phyloP scores from a whole-genome alignment of 129 eudicot species.

The Saussurea involucrata region DNA sequence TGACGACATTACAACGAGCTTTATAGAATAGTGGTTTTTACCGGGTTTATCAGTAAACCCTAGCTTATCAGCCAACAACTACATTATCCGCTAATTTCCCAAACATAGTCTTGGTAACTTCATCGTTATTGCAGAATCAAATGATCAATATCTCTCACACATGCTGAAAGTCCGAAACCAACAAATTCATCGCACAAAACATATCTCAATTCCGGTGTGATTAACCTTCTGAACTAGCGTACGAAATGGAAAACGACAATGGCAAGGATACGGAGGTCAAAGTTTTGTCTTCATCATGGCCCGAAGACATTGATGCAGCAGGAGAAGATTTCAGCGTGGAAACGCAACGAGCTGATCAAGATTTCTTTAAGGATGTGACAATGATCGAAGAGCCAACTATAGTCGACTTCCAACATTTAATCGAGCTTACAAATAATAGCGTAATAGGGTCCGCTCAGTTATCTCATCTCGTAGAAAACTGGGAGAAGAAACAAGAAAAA shows the following conservation, averaged over 20 bases:
- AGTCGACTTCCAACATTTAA: conserved; percentile 50
- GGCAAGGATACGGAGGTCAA: conserved; percentile 53
- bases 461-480: conserved; percentile 53
- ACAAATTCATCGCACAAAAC: background rate
- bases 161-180: conserved; percentile 1
- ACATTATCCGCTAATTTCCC: too few species aligned
- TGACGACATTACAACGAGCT: too few species aligned
- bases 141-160: background rate
- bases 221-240: background rate
- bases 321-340: conserved; percentile 55
- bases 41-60: background rate
- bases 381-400: conserved; percentile 40
- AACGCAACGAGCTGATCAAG: conserved; percentile 49
- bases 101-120: too few species aligned
- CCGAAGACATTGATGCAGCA: conserved; percentile 62
- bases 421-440: conserved; percentile 56
- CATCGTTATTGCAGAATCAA: conserved; percentile 7
- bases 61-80: background rate
- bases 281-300: conserved; percentile 70
- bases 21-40: too few species aligned
- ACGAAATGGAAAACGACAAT: conserved; percentile 37
- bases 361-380: conserved; percentile 50
- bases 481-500: conserved; percentile 68
- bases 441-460: conserved; percentile 68
- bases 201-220: background rate